A percentile compares a stretch with the other conserved stretches of the same genome.
phyloP scores from a whole-genome alignment of 2,329 filamentous ascomycete genomes.

The Penicillium sp. region DNA sequence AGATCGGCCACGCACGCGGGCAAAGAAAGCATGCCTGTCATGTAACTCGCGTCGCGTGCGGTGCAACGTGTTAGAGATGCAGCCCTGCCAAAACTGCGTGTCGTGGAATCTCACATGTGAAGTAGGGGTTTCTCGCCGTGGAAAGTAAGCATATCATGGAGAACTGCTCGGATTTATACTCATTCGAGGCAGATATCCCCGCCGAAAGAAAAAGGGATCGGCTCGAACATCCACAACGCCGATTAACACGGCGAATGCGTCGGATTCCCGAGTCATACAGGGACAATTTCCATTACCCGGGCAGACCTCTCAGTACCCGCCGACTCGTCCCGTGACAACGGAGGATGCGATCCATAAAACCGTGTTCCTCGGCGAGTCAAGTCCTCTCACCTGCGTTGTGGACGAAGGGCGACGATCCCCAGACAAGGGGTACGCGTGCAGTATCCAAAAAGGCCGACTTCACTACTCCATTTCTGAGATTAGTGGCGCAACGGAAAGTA shows the following conservation, averaged over 20 bases:
- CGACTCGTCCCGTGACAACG: not conserved
- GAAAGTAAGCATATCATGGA: constrained; percentile 35
- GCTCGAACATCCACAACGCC: not conserved
- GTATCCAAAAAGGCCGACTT: constrained; percentile 34
- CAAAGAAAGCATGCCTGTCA: constrained; percentile 43
- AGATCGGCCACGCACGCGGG: constrained; percentile 28
- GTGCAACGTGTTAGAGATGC: constrained; percentile 46
- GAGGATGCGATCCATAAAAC: constrained; percentile 23
- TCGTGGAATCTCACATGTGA: constrained; percentile 39
- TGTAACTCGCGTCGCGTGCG: constrained; percentile 47
- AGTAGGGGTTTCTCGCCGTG: constrained; percentile 41
- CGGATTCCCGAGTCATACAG: not conserved
- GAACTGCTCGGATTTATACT: not conserved
- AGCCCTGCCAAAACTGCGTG: constrained; percentile 44
- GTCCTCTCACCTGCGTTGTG: constrained; percentile 49
- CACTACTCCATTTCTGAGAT: constrained; percentile 36
- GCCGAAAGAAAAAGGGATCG: constrained; percentile 17
- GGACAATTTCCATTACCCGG: not conserved
- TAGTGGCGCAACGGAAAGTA: constrained; percentile 10
- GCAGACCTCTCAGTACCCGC: constrained; percentile 6
- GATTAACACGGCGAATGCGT: not conserved
- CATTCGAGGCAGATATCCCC: constrained; percentile 16
- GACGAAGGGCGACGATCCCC: constrained; percentile 36
- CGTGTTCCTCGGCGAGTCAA: constrained; percentile 49
- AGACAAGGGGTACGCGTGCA: constrained; percentile 28